Conservation (phyloP, 2,329 filamentous ascomycete species). For the Scedosporium minutisporum region DNA sequence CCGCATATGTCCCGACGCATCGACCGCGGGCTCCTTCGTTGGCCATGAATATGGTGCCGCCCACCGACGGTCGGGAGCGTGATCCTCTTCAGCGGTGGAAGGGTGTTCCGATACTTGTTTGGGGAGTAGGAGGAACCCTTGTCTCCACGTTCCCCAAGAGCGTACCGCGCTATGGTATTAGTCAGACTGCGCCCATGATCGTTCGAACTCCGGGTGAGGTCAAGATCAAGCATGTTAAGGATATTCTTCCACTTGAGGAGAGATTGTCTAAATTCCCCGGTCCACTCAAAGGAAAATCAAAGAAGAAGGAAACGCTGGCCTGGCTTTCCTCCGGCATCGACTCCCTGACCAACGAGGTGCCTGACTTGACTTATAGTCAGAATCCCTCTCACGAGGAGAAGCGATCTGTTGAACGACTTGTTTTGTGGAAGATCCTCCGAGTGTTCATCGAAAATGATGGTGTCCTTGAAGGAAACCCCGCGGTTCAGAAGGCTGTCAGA, state of each 20-base stretch:
- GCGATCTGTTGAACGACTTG: constrained; percentile 64
- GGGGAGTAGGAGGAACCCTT: constrained; percentile 77
- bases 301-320: constrained; percentile 83
- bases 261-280: constrained; percentile 77
- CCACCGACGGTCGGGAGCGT: constrained; percentile 55
- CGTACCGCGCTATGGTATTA: constrained; percentile 74
- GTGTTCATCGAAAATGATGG: constrained; percentile 84
- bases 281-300: constrained; percentile 77
- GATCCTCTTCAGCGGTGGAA: constrained; percentile 87
- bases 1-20: constrained; percentile 20
- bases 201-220: constrained; percentile 76
- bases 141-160: constrained; percentile 83
- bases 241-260: constrained; percentile 62
- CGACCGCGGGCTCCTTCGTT: constrained; percentile 44
- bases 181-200: constrained; percentile 63
- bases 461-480: constrained; percentile 59
- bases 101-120: constrained; percentile 75
- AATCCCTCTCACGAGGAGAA: constrained; percentile 53
- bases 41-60: constrained; percentile 47
- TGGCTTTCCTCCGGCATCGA: constrained; percentile 78
- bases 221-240: constrained; percentile 65
- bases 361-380: constrained; percentile 37
- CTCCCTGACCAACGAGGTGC: constrained; percentile 52
- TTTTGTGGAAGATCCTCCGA: constrained; percentile 81
- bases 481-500: constrained; percentile 65